phyloP scores from a whole-genome alignment of 257 asterid species.

The Datura wrightii region DNA sequence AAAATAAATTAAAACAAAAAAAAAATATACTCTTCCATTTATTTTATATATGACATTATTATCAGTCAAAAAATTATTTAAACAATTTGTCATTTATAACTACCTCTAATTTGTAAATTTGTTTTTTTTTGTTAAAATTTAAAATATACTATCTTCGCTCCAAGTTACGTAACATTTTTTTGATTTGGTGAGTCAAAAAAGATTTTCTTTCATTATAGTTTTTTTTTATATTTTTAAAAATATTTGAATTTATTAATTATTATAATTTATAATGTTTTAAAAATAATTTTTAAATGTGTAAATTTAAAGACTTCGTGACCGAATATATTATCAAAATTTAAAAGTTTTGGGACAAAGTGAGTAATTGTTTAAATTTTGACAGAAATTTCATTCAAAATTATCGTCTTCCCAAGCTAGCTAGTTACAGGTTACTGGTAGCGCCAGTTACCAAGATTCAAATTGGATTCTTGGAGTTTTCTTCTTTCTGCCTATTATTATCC shows the following conservation, averaged over 20 bases:
- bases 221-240: neutral
- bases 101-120: neutral
- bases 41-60: neutral
- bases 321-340: neutral
- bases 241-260: neutral
- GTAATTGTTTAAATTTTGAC: neutral
- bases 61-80: neutral
- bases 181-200: neutral
- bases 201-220: neutral
- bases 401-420: neutral
- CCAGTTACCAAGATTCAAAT: conserved; percentile 31
- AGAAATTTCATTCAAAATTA: neutral
- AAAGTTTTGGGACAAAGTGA: neutral
- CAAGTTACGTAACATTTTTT: neutral
- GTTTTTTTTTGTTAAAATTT: accelerated
- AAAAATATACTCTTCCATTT: neutral
- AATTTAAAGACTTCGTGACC: no score
- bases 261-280: neutral
- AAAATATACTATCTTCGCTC: accelerated
- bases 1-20: no score
- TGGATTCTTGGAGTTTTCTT: neutral
- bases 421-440: conserved; percentile 21
- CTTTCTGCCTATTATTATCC: neutral
- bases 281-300: no score
- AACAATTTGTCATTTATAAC: neutral